Percentiles rank a stretch among this genome's conserved stretches.
Conservation (phyloP, 2,329 filamentous ascomycete species). For the Anthostomella pinea region DNA sequence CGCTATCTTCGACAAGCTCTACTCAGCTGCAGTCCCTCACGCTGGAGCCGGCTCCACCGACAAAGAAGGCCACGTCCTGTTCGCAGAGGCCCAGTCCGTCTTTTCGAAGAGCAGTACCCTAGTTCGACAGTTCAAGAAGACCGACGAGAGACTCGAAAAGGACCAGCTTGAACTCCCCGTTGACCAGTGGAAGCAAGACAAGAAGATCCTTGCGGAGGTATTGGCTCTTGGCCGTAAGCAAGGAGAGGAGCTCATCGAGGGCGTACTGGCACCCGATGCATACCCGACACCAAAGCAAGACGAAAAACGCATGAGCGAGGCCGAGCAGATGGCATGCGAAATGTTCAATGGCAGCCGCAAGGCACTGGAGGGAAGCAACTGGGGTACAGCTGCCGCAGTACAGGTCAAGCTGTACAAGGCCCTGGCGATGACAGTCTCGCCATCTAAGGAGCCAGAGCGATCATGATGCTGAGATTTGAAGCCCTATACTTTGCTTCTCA, state of each 20-base stretch:
- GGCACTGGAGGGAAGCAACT: slow-evolving; percentile 19
- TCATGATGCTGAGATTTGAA: too few relatives aligned
- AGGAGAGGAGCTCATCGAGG: slow-evolving; percentile 30
- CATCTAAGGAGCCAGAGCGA: too few relatives aligned
- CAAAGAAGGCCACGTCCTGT: slow-evolving; percentile 26
- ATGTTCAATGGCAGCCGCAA: slow-evolving; percentile 31
- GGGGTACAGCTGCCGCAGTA: slow-evolving; percentile 26
- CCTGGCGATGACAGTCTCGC: slow-evolving; percentile 20
- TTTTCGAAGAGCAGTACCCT: slow-evolving; percentile 25
- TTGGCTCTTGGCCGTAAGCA: slow-evolving; percentile 31
- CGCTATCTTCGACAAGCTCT: slow-evolving; percentile 16
- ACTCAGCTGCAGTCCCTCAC: slow-evolving; percentile 3
- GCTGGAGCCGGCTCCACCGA: background rate
- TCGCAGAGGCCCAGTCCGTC: slow-evolving; percentile 20
- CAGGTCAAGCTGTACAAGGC: slow-evolving; percentile 23
- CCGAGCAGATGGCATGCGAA: slow-evolving; percentile 26
- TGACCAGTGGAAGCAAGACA: slow-evolving; percentile 34
- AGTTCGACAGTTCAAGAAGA: slow-evolving; percentile 28
- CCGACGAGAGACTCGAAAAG: slow-evolving; percentile 24
- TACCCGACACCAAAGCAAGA: slow-evolving; percentile 14
- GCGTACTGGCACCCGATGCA: slow-evolving; percentile 19
- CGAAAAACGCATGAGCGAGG: slow-evolving; percentile 19
- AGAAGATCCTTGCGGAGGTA: slow-evolving; percentile 30
- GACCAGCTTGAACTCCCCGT: slow-evolving; percentile 25
- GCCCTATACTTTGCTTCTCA: too few relatives aligned